These are phyloP conservation scores for Lasiodiplodia citricola DNA, from an alignment of 2,329 filamentous ascomycete genomes.

Conservation along the genomic window DNA sequence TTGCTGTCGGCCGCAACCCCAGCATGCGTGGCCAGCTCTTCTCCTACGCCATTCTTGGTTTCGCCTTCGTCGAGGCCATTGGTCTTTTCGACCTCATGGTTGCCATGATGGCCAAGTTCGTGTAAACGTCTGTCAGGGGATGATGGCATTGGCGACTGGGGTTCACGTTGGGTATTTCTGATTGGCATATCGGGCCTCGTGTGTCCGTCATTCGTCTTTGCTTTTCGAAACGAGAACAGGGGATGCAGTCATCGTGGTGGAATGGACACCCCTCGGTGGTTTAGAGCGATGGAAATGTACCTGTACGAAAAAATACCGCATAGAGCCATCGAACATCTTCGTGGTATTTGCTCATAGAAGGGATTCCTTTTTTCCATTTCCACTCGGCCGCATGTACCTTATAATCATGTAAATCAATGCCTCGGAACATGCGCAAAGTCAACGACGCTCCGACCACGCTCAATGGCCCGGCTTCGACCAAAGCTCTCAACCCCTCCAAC, in stretches of 20 bases:
- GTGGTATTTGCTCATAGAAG: conserved; percentile 28
- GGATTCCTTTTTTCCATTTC: conserved; percentile 24
- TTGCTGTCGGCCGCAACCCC: conserved; percentile 91
- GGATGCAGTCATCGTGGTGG: conserved; percentile 25
- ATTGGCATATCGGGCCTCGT: conserved; percentile 24
- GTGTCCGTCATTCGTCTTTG: conserved; percentile 14
- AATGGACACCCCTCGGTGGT: conserved; percentile 19
- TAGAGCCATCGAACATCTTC: conserved; percentile 26
- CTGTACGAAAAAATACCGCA: conserved; percentile 27
- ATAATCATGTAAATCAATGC: conserved; percentile 25
- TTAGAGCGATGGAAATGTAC: conserved; percentile 25
- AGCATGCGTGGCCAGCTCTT: conserved; percentile 94
- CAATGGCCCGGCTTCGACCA: conserved; percentile 9
- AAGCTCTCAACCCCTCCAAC: conserved; percentile 3
- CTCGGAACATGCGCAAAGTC: conserved; percentile 3
- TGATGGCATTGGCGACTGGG: conserved; percentile 19
- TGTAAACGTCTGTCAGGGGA: conserved; percentile 26
- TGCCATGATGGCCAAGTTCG: conserved; percentile 29
- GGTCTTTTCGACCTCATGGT: conserved; percentile 65
- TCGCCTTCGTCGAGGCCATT: conserved; percentile 92
- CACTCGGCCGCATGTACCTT: conserved; percentile 15
- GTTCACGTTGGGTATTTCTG: conserved; percentile 10
- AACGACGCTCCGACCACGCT: neutral
- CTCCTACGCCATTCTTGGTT: conserved; percentile 94
- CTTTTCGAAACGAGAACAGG: conserved; percentile 18